phyloP scores from a whole-genome alignment of 306 rosid species.

The Luffa aegyptiaca region DNA sequence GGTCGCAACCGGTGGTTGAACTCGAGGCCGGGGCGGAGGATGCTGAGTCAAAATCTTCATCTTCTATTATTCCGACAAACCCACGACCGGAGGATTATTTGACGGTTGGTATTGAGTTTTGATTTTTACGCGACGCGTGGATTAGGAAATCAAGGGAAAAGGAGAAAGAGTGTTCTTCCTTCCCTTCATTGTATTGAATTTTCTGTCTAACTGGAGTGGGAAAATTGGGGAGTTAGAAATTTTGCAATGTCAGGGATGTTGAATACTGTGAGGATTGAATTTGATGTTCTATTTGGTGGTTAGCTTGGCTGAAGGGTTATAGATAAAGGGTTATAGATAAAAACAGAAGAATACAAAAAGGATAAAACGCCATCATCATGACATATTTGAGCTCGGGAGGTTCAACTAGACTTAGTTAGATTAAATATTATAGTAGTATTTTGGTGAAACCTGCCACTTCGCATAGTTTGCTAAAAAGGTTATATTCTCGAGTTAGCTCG shows the following conservation, averaged over 20 bases:
- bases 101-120: conserved; percentile 48
- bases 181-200: not conserved
- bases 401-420: not conserved
- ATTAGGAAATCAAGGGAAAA: not conserved
- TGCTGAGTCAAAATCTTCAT: conserved; percentile 39
- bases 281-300: not conserved
- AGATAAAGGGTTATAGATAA: not conserved
- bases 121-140: not conserved
- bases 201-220: not conserved
- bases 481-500: not conserved
- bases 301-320: not conserved
- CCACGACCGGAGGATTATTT: conserved; percentile 93
- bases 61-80: conserved; percentile 72
- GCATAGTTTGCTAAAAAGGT: not conserved
- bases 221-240: not conserved
- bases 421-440: not conserved
- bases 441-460: not conserved
- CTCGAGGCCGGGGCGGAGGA: conserved; percentile 32
- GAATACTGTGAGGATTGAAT: not conserved
- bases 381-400: not conserved
- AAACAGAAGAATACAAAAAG: not conserved
- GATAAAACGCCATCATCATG: not conserved
- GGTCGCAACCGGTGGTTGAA: conserved; percentile 41
- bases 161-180: not conserved
- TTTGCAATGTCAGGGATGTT: not conserved